phyloP scores from a whole-genome alignment of 116 monocot species.

The Iris pallida region DNA sequence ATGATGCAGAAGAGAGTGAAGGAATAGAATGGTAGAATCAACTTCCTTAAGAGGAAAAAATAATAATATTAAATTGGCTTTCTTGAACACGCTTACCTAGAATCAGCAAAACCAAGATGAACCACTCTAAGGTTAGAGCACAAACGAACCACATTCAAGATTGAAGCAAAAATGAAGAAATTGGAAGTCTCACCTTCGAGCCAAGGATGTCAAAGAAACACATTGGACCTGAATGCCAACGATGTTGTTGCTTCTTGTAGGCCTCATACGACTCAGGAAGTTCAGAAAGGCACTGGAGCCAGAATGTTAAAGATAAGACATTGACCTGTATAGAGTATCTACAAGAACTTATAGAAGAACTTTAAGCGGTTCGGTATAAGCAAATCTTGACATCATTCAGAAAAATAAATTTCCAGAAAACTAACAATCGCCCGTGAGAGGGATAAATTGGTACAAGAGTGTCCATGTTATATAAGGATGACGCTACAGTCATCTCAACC shows the following conservation, averaged over 20 bases:
- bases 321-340: neutral
- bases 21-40: slow-evolving; percentile 71
- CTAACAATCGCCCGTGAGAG: too few relatives aligned
- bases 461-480: too few relatives aligned
- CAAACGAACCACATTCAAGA: too few relatives aligned
- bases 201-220: slow-evolving; percentile 62
- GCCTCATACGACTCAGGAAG: slow-evolving; percentile 70
- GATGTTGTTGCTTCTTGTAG: slow-evolving; percentile 69
- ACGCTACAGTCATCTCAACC: too few relatives aligned
- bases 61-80: slow-evolving; percentile 59
- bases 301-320: too few relatives aligned
- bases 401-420: slow-evolving; percentile 43
- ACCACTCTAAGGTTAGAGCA: slow-evolving; percentile 31
- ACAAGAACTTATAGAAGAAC: neutral
- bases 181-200: too few relatives aligned
- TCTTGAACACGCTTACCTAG: slow-evolving; percentile 51
- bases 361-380: too few relatives aligned
- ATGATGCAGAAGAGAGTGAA: slow-evolving; percentile 77
- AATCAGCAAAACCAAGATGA: slow-evolving; percentile 1
- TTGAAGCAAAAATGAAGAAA: too few relatives aligned
- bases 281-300: slow-evolving; percentile 60
- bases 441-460: too few relatives aligned
- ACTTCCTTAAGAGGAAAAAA: slow-evolving; percentile 72
- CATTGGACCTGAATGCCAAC: slow-evolving; percentile 84
- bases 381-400: slow-evolving; percentile 40